Evolutionary conservation across 1,284 basidiomycete genomes (phyloP).

Genomic region (Schizopora paradoxa): DNA sequence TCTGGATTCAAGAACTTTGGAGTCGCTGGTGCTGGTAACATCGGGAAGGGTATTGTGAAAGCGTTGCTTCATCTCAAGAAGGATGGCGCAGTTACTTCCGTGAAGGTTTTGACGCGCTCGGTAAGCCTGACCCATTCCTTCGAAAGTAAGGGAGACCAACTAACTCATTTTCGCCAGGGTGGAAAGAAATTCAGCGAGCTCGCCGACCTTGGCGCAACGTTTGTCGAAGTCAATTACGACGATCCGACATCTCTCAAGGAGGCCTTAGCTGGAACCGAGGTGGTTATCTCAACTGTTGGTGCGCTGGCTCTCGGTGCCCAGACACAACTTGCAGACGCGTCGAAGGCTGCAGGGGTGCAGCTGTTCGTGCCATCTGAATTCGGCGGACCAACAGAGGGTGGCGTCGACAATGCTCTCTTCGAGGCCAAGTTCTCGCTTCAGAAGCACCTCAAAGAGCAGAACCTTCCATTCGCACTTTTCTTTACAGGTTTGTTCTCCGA

Average conservation of each 20-base stretch:
- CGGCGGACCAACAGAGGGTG: conserved; percentile 26
- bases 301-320: conserved; percentile 26
- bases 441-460: conserved; percentile 27
- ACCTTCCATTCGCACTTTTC: conserved; percentile 28
- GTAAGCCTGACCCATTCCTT: too few relatives aligned
- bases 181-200: too few relatives aligned
- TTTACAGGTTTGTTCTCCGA: conserved; percentile 26
- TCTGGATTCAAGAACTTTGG: conserved; percentile 24
- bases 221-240: conserved; percentile 31
- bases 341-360: conserved; percentile 33
- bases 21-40: conserved; percentile 22
- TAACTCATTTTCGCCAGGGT: too few relatives aligned
- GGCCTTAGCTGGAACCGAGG: conserved; percentile 28
- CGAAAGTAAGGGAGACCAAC: too few relatives aligned
- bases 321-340: conserved; percentile 30
- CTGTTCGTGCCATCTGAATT: conserved; percentile 36
- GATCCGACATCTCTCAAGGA: conserved; percentile 25
- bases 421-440: conserved; percentile 8
- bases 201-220: conserved; percentile 10
- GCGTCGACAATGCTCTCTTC: conserved; percentile 20
- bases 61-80: conserved; percentile 20
- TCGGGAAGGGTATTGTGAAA: conserved; percentile 22
- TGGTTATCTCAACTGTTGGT: conserved; percentile 31
- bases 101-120: conserved; percentile 18
- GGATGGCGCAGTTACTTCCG: conserved; percentile 5